These are phyloP conservation scores for Aureoboletus auriporus DNA, from an alignment of 768 basidiomycete genomes.

Conservation along the genomic window DNA sequence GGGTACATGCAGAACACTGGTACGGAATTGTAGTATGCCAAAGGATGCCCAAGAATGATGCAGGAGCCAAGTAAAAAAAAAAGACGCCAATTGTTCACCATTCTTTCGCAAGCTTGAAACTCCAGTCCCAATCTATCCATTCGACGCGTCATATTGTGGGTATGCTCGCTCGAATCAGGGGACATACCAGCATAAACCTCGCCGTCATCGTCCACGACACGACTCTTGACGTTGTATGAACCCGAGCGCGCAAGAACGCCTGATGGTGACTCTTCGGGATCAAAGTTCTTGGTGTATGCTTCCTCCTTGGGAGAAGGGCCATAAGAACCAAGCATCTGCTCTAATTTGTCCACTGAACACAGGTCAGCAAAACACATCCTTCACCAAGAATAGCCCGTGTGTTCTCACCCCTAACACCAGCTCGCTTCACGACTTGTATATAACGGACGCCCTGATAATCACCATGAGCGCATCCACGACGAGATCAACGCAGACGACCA, in stretches of 20 bases:
- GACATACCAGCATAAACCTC: constrained; percentile 71
- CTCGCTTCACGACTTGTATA: constrained; percentile 83
- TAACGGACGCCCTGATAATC: constrained; percentile 71
- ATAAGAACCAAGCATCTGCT: constrained; percentile 94
- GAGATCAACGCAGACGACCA: not conserved
- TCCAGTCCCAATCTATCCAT: constrained; percentile 51
- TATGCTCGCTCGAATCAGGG: not conserved
- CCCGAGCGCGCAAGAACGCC: constrained; percentile 85
- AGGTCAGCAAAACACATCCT: constrained; percentile 3
- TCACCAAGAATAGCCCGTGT: not conserved
- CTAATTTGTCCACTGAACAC: constrained; percentile 78
- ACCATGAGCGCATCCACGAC: constrained; percentile 5
- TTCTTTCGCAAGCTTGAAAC: constrained; percentile 88
- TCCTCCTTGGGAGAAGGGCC: constrained; percentile 65
- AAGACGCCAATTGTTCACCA: constrained; percentile 50
- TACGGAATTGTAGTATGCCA: constrained; percentile 24
- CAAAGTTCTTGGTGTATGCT: constrained; percentile 73
- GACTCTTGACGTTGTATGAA: constrained; percentile 70
- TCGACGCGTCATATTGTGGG: constrained; percentile 6
- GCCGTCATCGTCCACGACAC: constrained; percentile 86
- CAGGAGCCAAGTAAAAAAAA: constrained; percentile 12
- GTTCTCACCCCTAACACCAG: constrained; percentile 62
- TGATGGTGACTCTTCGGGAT: constrained; percentile 65
- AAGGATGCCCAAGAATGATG: constrained; percentile 26
- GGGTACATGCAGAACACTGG: constrained; percentile 25